A percentile compares a stretch with the other conserved stretches of the same genome.
phyloP scores from a whole-genome alignment of 2,329 filamentous ascomycete species.

The Pseudonectria buxi region DNA sequence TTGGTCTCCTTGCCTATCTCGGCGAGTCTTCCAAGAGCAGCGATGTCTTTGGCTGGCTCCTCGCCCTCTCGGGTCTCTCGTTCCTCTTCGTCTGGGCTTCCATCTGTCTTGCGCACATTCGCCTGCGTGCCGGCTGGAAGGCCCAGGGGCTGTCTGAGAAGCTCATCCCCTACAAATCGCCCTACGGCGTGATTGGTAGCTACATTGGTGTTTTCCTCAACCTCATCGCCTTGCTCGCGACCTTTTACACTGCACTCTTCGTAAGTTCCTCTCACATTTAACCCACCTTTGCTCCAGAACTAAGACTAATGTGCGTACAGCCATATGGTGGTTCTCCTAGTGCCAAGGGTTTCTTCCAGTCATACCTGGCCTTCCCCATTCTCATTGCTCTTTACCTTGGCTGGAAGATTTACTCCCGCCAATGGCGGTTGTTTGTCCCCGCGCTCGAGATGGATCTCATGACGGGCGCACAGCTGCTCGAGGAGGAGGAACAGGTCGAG shows the following conservation, averaged over 20 bases:
- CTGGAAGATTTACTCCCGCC: conserved; percentile 70
- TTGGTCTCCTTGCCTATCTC: conserved; percentile 74
- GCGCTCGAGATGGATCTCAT: conserved; percentile 75
- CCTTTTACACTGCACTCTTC: conserved; percentile 64
- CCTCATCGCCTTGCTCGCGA: conserved; percentile 67
- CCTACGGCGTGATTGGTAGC: conserved; percentile 73
- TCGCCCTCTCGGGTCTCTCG: conserved; percentile 67
- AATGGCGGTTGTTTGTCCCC: conserved; percentile 50
- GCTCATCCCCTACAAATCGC: conserved; percentile 75
- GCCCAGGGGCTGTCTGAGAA: conserved; percentile 58
- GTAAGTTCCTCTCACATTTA: conserved; percentile 1
- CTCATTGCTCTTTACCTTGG: conserved; percentile 59
- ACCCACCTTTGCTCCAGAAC: not conserved
- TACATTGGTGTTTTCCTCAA: conserved; percentile 76
- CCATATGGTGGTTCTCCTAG: conserved; percentile 59
- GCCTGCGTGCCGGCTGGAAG: conserved; percentile 75
- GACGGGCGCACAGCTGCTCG: conserved; percentile 69
- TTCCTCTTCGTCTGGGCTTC: conserved; percentile 75
- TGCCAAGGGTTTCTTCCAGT: conserved; percentile 63
- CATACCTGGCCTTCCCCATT: conserved; percentile 64
- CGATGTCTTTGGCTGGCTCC: conserved; percentile 73
- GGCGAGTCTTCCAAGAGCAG: conserved; percentile 55
- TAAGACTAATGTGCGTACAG: conserved; percentile 1
- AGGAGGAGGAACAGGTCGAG: conserved; percentile 66
- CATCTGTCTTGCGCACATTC: conserved; percentile 83